Conservation (phyloP, 106 monocot species). For the Xerophyta viscosa region DNA sequence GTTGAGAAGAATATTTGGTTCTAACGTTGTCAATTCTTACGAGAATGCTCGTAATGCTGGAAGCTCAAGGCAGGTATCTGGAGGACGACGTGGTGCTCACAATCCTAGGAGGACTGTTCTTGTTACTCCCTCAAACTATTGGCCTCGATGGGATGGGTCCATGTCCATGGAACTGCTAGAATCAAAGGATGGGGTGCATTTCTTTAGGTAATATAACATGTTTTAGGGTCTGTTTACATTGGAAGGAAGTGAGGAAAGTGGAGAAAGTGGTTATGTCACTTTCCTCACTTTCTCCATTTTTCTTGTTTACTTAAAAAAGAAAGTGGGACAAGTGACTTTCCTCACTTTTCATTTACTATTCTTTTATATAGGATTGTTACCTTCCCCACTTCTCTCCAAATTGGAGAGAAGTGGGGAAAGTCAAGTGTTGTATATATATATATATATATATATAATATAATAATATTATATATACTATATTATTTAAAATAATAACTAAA, state of each 20-base stretch:
- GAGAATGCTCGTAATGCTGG: conserved; percentile 49
- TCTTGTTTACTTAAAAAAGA: too few relatives aligned
- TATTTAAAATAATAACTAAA: too few relatives aligned
- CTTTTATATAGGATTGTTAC: too few relatives aligned
- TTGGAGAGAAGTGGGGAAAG: too few relatives aligned
- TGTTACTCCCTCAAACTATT: conserved; percentile 61
- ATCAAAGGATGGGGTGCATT: conserved; percentile 61
- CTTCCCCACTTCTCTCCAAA: too few relatives aligned
- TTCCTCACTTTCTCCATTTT: neutral
- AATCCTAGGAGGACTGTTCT: conserved; percentile 74
- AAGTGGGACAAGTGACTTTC: too few relatives aligned
- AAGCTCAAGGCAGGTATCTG: conserved; percentile 58
- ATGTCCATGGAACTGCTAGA: conserved; percentile 88
- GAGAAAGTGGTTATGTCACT: neutral
- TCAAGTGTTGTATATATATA: too few relatives aligned
- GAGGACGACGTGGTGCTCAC: conserved; percentile 57
- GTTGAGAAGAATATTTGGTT: conserved; percentile 85
- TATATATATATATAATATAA: too few relatives aligned
- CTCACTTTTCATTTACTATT: too few relatives aligned
- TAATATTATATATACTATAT: too few relatives aligned
- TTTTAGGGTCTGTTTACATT: neutral
- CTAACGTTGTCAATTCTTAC: conserved; percentile 85
- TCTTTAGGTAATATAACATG: conserved; percentile 55
- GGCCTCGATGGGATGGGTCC: conserved; percentile 89
- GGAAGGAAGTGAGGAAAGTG: too few relatives aligned